These are phyloP conservation scores for Corylus heterophylla DNA, from an alignment of 306 rosid genomes.

Conservation along the genomic window DNA sequence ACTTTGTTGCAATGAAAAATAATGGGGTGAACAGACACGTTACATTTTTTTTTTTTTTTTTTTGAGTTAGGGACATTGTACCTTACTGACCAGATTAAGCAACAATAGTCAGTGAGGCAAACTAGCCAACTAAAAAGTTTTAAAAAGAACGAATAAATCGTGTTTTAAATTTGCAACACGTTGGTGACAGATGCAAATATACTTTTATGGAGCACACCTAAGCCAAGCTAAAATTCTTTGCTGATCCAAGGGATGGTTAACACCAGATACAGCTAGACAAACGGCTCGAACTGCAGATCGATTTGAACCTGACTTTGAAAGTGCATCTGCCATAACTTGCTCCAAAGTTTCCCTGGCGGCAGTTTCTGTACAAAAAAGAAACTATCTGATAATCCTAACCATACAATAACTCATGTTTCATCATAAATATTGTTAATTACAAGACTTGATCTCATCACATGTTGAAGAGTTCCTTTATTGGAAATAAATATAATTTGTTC, in stretches of 20 bases:
- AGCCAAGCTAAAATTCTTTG: constrained; percentile 78
- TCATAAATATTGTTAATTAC: not conserved
- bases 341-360: constrained; percentile 91
- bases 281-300: constrained; percentile 81
- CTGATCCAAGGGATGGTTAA: constrained; percentile 86
- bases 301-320: constrained; percentile 68
- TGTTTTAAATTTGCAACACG: not conserved
- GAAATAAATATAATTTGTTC: not conserved
- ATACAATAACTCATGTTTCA: not conserved
- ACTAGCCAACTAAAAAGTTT: not conserved
- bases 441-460: not conserved
- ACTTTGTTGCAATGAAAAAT: no score
- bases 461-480: not conserved
- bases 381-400: not conserved
- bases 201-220: constrained; percentile 48
- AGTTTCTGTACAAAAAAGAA: constrained; percentile 51
- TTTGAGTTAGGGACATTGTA: not conserved
- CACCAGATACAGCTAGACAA: constrained; percentile 89
- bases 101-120: not conserved
- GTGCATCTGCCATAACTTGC: constrained; percentile 89
- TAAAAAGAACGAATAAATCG: not conserved
- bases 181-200: not conserved
- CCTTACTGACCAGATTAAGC: not conserved
- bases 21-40: not conserved
- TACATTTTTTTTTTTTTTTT: not conserved